Base-by-base conservation (phyloP, 345 rosid genomes). In the Anacardium occidentale region DNA sequence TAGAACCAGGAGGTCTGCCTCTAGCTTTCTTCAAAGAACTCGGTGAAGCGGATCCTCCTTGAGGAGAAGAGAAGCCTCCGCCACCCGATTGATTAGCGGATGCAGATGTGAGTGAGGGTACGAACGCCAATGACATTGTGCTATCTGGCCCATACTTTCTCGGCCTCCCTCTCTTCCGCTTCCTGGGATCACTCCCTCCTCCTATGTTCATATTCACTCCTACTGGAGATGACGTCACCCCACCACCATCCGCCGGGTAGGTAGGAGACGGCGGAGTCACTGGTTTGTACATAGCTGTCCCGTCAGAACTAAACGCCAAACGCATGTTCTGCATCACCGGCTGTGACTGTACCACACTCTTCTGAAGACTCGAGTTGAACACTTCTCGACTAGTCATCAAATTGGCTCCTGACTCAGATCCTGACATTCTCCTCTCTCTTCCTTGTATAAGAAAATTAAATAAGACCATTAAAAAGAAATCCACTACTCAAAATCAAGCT, bases 1-100 rank as follows among this genome's bases (percentile, higher is more conserved):
- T 68, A n/a, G 97, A 90, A 42, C 98, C 97, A 64, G 85, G 96
- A 24, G 98, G 98, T 74, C 98, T 87, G 42, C 98, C 98, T 78
- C 92, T 83, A 52, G 81, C 73, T 63, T 92, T 93, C 87, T 89
- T 87, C 60, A 66, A 56, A 14, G 91, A 81, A 71, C 82, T 75
- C 25, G 84, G 76, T 11, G 90, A 82, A 7, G 55, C 64, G 3
- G 86, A 61, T 59, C 72, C 85, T 26, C 78, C 78, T 1, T 81
- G 77, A 4, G 84, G 32, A 29, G 32, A 64, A 51, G 85, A 64
- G 76, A 77, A 79, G 24, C 81, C 85, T 8, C 71, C 81, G 29
- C 75, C 66, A 12, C 34, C 62, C 1, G 82, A 64, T 40, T 66
- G 82, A 26, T 64, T 34, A 24, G 75, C 63, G 22, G 74, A n/a